Conservation (phyloP, 2,329 filamentous ascomycete genomes). For the Ascocoryne sarcoides region DNA sequence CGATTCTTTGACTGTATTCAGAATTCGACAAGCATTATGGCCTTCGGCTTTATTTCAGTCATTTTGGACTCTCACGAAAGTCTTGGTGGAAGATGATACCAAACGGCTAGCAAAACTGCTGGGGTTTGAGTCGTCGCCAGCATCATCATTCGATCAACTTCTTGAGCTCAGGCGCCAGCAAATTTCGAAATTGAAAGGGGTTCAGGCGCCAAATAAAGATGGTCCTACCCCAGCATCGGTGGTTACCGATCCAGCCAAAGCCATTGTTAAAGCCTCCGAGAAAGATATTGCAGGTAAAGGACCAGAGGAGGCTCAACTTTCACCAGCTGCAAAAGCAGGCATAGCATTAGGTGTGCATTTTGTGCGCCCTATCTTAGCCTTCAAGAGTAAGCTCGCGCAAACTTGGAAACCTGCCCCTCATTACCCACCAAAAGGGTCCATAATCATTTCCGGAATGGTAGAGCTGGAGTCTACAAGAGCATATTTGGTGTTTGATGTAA, state of each 20-base stretch:
- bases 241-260: conserved; percentile 8
- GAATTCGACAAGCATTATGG: conserved; percentile 42
- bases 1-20: conserved; percentile 38
- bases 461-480: conserved; percentile 40
- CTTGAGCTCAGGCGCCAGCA: conserved; percentile 16
- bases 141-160: conserved; percentile 19
- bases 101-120: conserved; percentile 37
- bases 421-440: conserved; percentile 41
- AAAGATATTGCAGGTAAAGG: conserved; percentile 6
- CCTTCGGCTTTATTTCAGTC: conserved; percentile 44
- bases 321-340: neutral
- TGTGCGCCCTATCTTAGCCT: conserved; percentile 20
- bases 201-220: conserved; percentile 13
- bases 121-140: conserved; percentile 32
- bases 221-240: conserved; percentile 7
- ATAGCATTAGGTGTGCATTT: conserved; percentile 18
- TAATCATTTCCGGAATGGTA: conserved; percentile 46
- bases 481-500: conserved; percentile 42
- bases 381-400: conserved; percentile 26
- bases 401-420: conserved; percentile 38
- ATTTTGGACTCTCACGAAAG: conserved; percentile 42
- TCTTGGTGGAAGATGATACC: conserved; percentile 36
- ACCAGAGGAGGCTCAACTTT: conserved; percentile 3
- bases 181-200: conserved; percentile 8
- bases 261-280: conserved; percentile 6